Evolutionary conservation across 2,329 filamentous ascomycete species (phyloP).

Genomic region (Xylariaceae sp.): DNA sequence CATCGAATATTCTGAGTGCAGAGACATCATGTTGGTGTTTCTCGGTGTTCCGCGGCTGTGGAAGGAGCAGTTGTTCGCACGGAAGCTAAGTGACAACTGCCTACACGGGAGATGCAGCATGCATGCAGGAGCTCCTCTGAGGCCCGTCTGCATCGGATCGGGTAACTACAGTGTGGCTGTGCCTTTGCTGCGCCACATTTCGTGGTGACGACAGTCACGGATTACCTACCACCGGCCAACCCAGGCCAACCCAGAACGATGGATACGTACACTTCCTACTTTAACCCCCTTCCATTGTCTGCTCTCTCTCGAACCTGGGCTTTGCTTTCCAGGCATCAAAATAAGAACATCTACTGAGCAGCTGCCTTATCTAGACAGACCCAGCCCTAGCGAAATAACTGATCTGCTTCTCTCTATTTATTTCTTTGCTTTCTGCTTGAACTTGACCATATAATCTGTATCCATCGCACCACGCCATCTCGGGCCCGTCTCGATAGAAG

Average conservation of each 20-base stretch:
- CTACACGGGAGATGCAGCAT: neutral
- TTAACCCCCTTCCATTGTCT: neutral
- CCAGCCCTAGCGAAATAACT: neutral
- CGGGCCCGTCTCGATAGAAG: neutral
- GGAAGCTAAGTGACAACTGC: neutral
- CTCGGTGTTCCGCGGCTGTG: too few relatives aligned
- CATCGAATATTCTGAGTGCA: too few relatives aligned
- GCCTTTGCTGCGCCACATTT: neutral
- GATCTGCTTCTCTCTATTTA: neutral
- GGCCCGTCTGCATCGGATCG: neutral
- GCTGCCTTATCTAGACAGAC: neutral
- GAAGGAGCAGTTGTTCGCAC: neutral
- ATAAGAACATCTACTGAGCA: neutral
- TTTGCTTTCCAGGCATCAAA: constrained; percentile 8
- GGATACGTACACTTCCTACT: neutral
- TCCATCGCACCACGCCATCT: neutral
- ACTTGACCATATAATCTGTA: neutral
- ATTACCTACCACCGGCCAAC: neutral
- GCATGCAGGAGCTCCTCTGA: neutral
- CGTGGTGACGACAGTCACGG: neutral
- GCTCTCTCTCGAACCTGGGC: neutral
- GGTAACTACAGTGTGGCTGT: neutral
- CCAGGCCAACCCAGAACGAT: too few relatives aligned
- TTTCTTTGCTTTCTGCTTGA: neutral
- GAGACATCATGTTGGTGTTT: too few relatives aligned